Evolutionary conservation across 1,139 yeast species (phyloP), one percentile per base, ranked within the genome.

Genomic region (Scheffersomyces cryptocercus): DNA sequence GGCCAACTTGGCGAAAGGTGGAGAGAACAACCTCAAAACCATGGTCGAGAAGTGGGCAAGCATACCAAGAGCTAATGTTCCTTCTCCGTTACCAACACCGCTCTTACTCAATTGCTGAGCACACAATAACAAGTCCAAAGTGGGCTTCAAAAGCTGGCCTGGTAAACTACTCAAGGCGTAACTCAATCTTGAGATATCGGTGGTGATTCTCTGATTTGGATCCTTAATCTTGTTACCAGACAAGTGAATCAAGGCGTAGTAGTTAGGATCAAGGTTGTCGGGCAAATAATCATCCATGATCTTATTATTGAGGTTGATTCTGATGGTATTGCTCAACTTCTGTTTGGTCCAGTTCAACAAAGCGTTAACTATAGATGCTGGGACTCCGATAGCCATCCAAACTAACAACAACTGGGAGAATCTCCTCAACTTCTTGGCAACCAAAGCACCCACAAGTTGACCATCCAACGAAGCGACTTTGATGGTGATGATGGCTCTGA

Each of bases 381-480:
- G 98, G 5, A 90, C 64, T 5, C 97, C 97, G 12, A 91, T 73
- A 20, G 82, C 58, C 85, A 91, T 81, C 97, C 97, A 91, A 60
- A 81, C 75, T 0, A 81, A 75, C 46, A 90, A 68, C 37, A 86
- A 73, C 51, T 77, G 74, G 44, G 85, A 68, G 58, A 91, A 91
- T 39, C 74, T 75, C 39, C 73, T 72, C 44, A 90, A 85, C 42
- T 77, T 75, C 49, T 86, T 89, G 35, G 85, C 79, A 29, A 91
- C 89, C 50, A 91, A 73, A 1, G 90, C 82, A 0, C 96, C 90
- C 4, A 91, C 97, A 42, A 91, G 70, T 56, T 76, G 74, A 54
- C 98, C 97, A 63, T 91, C 98, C 48, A 91, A 73, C 13, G 85
- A 82, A 3, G 97, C 97, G 16, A 90, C 95, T 56, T 84, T 83